Conservation (phyloP, 2,329 filamentous ascomycete species). For the Fusarium circinatum region DNA sequence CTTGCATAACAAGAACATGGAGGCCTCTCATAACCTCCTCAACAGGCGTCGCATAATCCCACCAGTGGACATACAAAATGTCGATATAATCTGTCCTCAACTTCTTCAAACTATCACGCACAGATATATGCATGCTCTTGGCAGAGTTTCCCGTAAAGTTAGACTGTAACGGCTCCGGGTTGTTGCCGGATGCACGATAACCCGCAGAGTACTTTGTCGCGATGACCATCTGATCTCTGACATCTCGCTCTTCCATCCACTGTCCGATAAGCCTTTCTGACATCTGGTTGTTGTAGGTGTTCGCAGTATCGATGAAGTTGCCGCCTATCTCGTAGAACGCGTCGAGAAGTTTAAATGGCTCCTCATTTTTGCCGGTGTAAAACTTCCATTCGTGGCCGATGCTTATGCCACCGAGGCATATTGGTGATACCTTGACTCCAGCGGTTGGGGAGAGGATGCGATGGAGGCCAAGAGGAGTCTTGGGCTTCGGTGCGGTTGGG, state of each 20-base stretch:
- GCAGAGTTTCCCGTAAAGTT: conserved; percentile 54
- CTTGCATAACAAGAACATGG: conserved; percentile 10
- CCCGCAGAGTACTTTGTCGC: not conserved
- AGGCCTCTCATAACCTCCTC: conserved; percentile 20
- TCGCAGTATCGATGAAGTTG: not conserved
- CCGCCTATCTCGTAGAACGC: not conserved
- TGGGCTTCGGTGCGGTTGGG: accelerated
- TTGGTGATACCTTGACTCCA: not conserved
- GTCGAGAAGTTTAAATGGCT: accelerated
- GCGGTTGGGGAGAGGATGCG: not conserved
- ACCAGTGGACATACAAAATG: conserved; percentile 46
- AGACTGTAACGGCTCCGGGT: not conserved
- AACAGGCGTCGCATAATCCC: conserved; percentile 19
- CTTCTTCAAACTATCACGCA: conserved; percentile 54
- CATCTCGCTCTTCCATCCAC: accelerated
- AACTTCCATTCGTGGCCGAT: not conserved
- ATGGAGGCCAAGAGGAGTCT: not conserved
- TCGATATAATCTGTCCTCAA: conserved; percentile 51
- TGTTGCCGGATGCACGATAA: accelerated
- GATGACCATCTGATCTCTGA: not conserved
- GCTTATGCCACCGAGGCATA: not conserved
- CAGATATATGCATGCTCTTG: conserved; percentile 51
- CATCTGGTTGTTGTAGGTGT: not conserved
- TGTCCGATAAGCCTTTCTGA: accelerated
- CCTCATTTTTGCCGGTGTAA: not conserved